These are phyloP conservation scores for Plasmodium adleri DNA, from an alignment of 169 alveolate genomes.

Conservation along the genomic window DNA sequence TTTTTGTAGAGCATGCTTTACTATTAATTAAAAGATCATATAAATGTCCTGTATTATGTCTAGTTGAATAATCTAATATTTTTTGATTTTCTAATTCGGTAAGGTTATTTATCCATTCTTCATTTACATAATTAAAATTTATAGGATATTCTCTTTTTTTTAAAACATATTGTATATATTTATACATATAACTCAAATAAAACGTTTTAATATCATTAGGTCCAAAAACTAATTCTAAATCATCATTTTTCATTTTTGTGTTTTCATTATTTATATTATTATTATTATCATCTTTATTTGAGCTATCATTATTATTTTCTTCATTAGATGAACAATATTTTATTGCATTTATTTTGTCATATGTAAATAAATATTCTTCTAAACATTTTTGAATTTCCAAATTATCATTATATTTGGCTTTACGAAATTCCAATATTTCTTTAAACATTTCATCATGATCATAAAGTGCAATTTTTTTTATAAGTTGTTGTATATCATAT, in stretches of 20 bases:
- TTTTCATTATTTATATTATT: not conserved
- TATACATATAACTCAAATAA: conserved; percentile 64
- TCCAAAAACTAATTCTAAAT: conserved; percentile 21
- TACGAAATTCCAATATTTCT: conserved; percentile 51
- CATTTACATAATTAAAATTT: conserved; percentile 46
- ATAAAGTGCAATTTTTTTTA: conserved; percentile 42
- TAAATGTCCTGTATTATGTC: conserved; percentile 54
- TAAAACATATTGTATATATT: conserved; percentile 53
- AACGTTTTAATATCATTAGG: conserved; percentile 59
- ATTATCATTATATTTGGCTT: conserved; percentile 50
- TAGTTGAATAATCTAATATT: conserved; percentile 60
- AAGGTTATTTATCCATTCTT: conserved; percentile 56
- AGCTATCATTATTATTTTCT: not conserved
- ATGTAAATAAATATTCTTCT: conserved; percentile 64
- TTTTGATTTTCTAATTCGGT: conserved; percentile 75
- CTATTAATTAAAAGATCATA: conserved; percentile 71
- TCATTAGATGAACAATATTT: conserved; percentile 9
- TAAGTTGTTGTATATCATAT: conserved; percentile 32
- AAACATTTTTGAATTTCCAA: conserved; percentile 58
- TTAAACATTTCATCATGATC: conserved; percentile 74
- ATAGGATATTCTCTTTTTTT: conserved; percentile 67
- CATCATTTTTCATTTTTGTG: not conserved
- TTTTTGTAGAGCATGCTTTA: conserved; percentile 70
- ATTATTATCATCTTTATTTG: not conserved
- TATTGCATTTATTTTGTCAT: conserved; percentile 40